Evolutionary conservation across 352 stramenopile species (phyloP).

Genomic region (Globisporangium viniferum): DNA sequence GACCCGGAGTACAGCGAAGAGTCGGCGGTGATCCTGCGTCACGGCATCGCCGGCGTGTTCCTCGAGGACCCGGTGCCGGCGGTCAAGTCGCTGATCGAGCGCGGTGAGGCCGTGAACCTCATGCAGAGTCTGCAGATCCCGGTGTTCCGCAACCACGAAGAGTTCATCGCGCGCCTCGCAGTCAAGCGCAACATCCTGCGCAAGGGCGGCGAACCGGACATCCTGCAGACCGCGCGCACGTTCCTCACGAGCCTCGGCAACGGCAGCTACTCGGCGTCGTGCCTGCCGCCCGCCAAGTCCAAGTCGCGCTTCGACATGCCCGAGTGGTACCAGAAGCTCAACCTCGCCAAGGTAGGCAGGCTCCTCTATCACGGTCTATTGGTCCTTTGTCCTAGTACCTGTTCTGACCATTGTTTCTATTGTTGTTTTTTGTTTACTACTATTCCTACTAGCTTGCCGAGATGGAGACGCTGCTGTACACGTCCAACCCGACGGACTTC

Average conservation of each 20-base stretch:
- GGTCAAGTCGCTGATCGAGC: slow-evolving; percentile 89
- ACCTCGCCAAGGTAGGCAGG: slow-evolving; percentile 48
- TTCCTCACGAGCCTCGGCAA: slow-evolving; percentile 82
- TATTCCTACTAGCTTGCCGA: slow-evolving; percentile 36
- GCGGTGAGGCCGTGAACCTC: slow-evolving; percentile 90
- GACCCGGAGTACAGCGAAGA: slow-evolving; percentile 94
- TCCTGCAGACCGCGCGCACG: slow-evolving; percentile 88
- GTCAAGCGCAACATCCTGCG: slow-evolving; percentile 91
- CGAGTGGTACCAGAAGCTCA: slow-evolving; percentile 55
- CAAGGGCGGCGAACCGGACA: slow-evolving; percentile 96
- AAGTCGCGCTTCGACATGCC: slow-evolving; percentile 83
- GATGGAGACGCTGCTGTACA: slow-evolving; percentile 52
- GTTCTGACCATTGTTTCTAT: neutral
- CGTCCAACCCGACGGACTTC: slow-evolving; percentile 50
- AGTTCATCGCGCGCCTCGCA: slow-evolving; percentile 97
- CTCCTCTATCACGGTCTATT: neutral
- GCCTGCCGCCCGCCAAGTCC: slow-evolving; percentile 69
- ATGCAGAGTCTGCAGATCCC: slow-evolving; percentile 97
- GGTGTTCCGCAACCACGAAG: slow-evolving; percentile 88
- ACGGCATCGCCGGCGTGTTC: slow-evolving; percentile 93
- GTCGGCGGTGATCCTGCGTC: slow-evolving; percentile 85
- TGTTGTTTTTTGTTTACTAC: neutral
- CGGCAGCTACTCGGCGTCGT: slow-evolving; percentile 50
- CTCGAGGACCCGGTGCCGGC: slow-evolving; percentile 94
- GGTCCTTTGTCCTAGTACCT: neutral